Conservation (phyloP, 495 filamentous ascomycete species). For the Sabuloglossum arenarium region DNA sequence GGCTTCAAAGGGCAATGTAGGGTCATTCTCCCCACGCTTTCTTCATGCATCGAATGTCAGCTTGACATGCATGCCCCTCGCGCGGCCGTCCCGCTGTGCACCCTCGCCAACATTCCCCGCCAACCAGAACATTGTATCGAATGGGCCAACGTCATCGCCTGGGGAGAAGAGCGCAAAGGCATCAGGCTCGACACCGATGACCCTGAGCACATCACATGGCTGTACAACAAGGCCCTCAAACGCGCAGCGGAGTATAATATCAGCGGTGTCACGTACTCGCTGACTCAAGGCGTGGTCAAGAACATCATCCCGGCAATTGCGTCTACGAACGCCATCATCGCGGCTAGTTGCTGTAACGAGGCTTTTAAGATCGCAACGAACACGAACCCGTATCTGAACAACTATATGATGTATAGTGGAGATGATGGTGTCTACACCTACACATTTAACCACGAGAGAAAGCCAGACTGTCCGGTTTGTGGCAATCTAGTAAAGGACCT, state of each 20-base stretch:
- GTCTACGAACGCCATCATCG: slow-evolving; percentile 91
- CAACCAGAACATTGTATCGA: slow-evolving; percentile 98
- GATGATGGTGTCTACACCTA: slow-evolving; percentile 92
- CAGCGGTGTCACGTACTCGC: slow-evolving; percentile 78
- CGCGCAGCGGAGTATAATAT: slow-evolving; percentile 84
- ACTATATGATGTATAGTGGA: slow-evolving; percentile 99
- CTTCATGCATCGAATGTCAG: slow-evolving; percentile 94
- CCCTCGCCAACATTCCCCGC: slow-evolving; percentile 85
- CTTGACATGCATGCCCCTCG: slow-evolving; percentile 93
- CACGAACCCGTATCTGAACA: slow-evolving; percentile 63
- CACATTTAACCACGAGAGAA: slow-evolving; percentile 82
- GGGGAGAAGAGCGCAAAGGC: slow-evolving; percentile 37
- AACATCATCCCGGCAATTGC: slow-evolving; percentile 99
- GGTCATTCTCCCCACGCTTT: slow-evolving; percentile 79
- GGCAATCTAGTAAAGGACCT: slow-evolving; percentile 59
- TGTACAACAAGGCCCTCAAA: slow-evolving; percentile 66
- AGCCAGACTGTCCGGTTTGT: slow-evolving; percentile 87
- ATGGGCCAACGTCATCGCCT: slow-evolving; percentile 87
- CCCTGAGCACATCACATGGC: slow-evolving; percentile 91
- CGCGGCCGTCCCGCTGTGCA: slow-evolving; percentile 88
- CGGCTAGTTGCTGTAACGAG: slow-evolving; percentile 88
- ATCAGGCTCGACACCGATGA: slow-evolving; percentile 77
- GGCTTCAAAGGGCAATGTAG: slow-evolving; percentile 94
- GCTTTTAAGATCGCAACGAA: slow-evolving; percentile 81
- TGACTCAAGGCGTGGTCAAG: slow-evolving; percentile 96